Evolutionary conservation across 2,329 filamentous ascomycete genomes (phyloP).

Genomic region (Tricladium varicosporioides): DNA sequence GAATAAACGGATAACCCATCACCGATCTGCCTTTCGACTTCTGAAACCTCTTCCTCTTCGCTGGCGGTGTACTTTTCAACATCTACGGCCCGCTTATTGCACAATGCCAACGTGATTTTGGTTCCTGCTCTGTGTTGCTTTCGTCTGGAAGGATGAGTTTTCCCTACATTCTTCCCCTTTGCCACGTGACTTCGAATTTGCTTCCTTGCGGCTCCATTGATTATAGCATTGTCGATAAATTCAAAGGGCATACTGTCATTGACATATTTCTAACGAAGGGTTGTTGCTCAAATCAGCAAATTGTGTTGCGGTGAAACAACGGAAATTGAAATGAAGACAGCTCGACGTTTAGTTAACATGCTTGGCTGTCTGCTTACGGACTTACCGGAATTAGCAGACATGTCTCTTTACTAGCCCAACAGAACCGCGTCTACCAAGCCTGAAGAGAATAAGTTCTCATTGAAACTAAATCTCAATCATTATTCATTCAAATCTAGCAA

Average conservation of each 20-base stretch:
- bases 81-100: neutral
- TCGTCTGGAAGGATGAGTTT: conserved; percentile 7
- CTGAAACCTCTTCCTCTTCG: neutral
- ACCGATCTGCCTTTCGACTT: conserved; percentile 14
- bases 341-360: no score
- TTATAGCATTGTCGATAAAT: conserved; percentile 17
- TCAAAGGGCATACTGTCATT: conserved; percentile 11
- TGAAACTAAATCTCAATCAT: no score
- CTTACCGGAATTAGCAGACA: no score
- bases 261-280: neutral
- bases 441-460: no score
- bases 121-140: neutral
- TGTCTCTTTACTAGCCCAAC: no score
- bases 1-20: conserved; percentile 16
- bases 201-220: conserved; percentile 12
- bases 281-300: no score
- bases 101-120: neutral
- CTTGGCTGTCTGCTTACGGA: no score
- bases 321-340: no score
- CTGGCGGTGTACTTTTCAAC: neutral
- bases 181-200: conserved; percentile 20
- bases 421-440: no score
- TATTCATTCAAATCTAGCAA: no score
- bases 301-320: no score
- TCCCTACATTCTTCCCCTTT: conserved; percentile 17